Base-by-base conservation (phyloP, 2,329 filamentous ascomycete genomes). In the Chaetomium globosum region DNA sequence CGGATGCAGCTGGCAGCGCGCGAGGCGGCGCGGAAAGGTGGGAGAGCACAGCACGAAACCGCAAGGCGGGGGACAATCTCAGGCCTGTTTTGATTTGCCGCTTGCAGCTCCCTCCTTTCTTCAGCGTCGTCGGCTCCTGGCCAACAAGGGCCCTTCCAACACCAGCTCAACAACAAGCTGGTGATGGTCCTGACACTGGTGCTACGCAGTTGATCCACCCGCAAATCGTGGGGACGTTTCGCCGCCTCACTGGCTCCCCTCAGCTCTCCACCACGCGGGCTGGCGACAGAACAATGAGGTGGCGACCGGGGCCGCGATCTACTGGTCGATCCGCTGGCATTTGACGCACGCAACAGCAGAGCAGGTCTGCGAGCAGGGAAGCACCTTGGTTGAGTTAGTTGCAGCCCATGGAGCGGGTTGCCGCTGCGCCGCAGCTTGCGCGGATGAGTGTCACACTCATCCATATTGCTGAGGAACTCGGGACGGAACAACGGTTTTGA, bases 21-120 rank as follows among this genome's bases (percentile, higher is more conserved):
- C 58, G 43, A 56, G 64, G 65, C 64, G 67, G 67, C 63, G 63
- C 63, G 68, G 64, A 62, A 59, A 61, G 33, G 59, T 58, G 49
- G 62, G 54, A 63, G 55, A 54, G 28, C 64, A 63, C 67, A 63
- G 66, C 54, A 61, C 49, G 68, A 48, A 54, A 65, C 61, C 39
- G 52, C 54, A 51, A 31, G 46, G 55, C 30, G 52, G 46, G 53
- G 3, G 56, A 39, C 23, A 33, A 46, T 28, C 43, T 59, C 49
- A 57, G 58, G 54, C 59, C 26, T 23, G 30, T 59, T 56, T 48
- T 65, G 59, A 67, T 65, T 67, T 58, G 67, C 59, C 61, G 63
- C 58, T 66, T 61, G 56, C 62, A 61, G 46, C 53, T 53, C 52
- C 23, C 48, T 43, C 54, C 31, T 30, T 26, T 39, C 31, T 23